Base-by-base conservation (phyloP, 371 early-diverging fungal species). In the Zychaea mexicana region DNA sequence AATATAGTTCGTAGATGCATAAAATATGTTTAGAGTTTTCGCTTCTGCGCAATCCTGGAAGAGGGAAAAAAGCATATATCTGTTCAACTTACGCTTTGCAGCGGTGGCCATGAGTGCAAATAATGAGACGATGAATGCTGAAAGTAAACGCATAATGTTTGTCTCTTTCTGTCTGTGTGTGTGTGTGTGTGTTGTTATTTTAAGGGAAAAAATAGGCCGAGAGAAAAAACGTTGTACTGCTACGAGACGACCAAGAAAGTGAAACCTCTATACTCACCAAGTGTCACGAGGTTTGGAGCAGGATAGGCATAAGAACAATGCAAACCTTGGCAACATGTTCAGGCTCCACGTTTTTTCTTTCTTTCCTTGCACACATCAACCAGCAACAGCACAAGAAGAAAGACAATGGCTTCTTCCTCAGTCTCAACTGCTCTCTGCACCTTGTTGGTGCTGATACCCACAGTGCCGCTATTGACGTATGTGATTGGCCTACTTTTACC, bases 401-500 rank as follows among this genome's bases (percentile, higher is more conserved):
- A 22, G 5, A 24, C 49, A 19, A 49, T 49, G 22, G 24, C 22
- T 6, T 9, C 42, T 0, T 0, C 42, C n/a, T 42, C 49, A 49
- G 22, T 49, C 24, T 49, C 24, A 24, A 49, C 49, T 9, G 49
- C 24, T 0, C 4, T 49, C 12, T 19, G 49, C n/a, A 49, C 45
- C 9, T 13, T 58, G 1, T 19, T 62, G 9, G 15, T 62, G 9
- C 21, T 69, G 8, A 57, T 69, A 19, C 65, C 65, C 15, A 27
- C 54, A 22, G 60, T 60, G 17, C 70, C 70, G 3, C 6, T 70
- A 28, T 32, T 70, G 15, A 49, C 66, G 6, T 70, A 70, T 46
- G 53, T 63, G 2, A 62, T 70, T 27, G 70, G 70, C 8, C 31
- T 66, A 17, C 46, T 70, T 22, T 42, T 70, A 24, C 70, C 70